Conservation (phyloP, 2,329 filamentous ascomycete species). For the Cladophialophora exuberans region DNA sequence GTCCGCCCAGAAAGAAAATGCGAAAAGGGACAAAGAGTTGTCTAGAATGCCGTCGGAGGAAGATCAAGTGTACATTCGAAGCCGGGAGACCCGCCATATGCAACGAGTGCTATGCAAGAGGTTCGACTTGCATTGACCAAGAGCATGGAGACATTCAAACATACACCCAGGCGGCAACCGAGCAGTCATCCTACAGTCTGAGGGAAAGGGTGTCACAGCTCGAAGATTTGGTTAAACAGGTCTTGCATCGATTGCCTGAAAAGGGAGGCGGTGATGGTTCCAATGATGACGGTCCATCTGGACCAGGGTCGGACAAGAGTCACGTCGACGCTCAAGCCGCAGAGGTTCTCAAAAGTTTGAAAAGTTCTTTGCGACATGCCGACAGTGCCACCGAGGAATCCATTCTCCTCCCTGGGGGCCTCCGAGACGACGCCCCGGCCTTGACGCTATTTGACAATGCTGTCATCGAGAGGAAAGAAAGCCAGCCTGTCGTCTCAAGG, state of each 20-base stretch:
- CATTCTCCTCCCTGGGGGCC: slow-evolving; percentile 31
- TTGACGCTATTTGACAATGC: slow-evolving; percentile 45
- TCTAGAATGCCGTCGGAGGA: slow-evolving; percentile 47
- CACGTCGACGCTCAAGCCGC: slow-evolving; percentile 34
- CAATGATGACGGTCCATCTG: neutral
- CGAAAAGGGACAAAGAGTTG: slow-evolving; percentile 49
- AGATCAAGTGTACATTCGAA: slow-evolving; percentile 48
- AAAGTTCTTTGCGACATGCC: slow-evolving; percentile 25
- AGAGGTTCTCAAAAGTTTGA: slow-evolving; percentile 34
- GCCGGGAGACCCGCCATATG: slow-evolving; percentile 39
- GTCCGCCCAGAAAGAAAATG: slow-evolving; percentile 47
- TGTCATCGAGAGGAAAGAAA: slow-evolving; percentile 39
- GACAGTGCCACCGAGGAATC: slow-evolving; percentile 24
- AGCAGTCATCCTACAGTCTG: slow-evolving; percentile 40
- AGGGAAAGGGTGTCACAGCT: slow-evolving; percentile 44
- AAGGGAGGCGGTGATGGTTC: slow-evolving; percentile 15
- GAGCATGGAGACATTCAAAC: slow-evolving; percentile 39
- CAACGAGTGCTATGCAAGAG: slow-evolving; percentile 46
- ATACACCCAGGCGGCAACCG: slow-evolving; percentile 30
- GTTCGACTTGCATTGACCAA: slow-evolving; percentile 45
- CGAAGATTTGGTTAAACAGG: slow-evolving; percentile 41
- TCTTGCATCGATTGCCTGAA: slow-evolving; percentile 39
- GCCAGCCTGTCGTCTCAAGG: slow-evolving; percentile 33
- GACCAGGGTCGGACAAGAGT: slow-evolving; percentile 17
- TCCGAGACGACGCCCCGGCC: slow-evolving; percentile 42